These are phyloP conservation scores for Silene conica DNA, from an alignment of 148 eudicot genomes.

Conservation along the genomic window DNA sequence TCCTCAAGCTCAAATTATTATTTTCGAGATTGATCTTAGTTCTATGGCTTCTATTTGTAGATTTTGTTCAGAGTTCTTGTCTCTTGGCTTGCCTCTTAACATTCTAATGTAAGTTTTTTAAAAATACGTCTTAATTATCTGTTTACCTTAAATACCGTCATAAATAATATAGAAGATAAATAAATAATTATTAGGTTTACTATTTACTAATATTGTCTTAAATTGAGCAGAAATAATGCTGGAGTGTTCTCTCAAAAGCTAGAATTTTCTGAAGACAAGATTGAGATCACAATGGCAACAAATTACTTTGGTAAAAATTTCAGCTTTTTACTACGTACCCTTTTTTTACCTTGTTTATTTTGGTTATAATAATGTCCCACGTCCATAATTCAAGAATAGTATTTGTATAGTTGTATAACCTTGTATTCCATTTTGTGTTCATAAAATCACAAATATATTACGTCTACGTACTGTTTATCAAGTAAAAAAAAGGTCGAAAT, in stretches of 20 bases:
- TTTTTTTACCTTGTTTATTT: not conserved
- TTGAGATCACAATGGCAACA: constrained; percentile 92
- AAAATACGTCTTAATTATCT: no score
- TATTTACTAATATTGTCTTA: not conserved
- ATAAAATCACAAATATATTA: not conserved
- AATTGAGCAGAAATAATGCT: constrained; percentile 77
- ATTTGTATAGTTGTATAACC: constrained; percentile 6
- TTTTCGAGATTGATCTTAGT: constrained; percentile 78
- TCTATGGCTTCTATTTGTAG: constrained; percentile 71
- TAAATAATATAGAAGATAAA: no score
- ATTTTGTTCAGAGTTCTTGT: constrained; percentile 75
- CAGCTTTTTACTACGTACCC: constrained; percentile 4
- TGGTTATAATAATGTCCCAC: not conserved
- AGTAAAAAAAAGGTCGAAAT: not conserved
- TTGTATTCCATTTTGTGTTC: constrained; percentile 1
- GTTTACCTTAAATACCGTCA: no score
- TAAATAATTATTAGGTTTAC: not conserved
- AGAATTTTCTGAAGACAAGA: constrained; percentile 88
- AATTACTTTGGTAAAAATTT: constrained; percentile 74
- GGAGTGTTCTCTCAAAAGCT: constrained; percentile 82
- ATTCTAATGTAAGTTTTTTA: constrained; percentile 62
- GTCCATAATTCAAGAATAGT: constrained; percentile 3
- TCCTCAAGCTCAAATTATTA: constrained; percentile 54
- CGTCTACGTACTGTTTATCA: not conserved
- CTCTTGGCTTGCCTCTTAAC: constrained; percentile 73